Base-by-base conservation (phyloP, 805 yeast genomes). In the Candida silvatica region DNA sequence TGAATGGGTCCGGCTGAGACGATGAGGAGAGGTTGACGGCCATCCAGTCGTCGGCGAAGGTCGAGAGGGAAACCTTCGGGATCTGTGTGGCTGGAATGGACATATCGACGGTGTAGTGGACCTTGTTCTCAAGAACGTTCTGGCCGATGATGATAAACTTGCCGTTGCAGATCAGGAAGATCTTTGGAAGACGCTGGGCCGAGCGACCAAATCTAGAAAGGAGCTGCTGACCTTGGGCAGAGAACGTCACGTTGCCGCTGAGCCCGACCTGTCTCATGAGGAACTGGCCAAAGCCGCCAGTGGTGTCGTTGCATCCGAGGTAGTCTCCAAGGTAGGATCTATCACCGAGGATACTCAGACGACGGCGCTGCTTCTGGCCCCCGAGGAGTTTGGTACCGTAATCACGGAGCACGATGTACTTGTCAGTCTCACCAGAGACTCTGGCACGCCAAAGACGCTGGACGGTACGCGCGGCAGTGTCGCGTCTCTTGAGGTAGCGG, bases 281-380 rank as follows among this genome's bases (percentile, higher is more conserved):
- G 50, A 80, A 86, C 20, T 78, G 74, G 36, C 98, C 98, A 45
- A 65, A 72, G 4, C 84, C 75, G 29, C 83, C 84, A 5, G 66
- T 47, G 17, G 70, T 55, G 45, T 79, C 83, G 59, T 86, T 88
- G 51, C 95, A 82, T 12, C 78, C 84, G 41, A 92, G 61, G 48
- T 92, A 92, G 56, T 92, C 98, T n/a, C 97, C 98, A 78, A 82
- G 72, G 47, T 73, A 94, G 5, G 90, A 80, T 47, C 98, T 73
- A 35, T 79, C 81, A 0, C 97, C 97, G 28, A 87, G 58, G 52
- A 92, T 62, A 19, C 95, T 83, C 71, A 87, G 71, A 34, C 92
- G 63, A 52, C 98, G 76, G 61, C 98, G 82, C 55, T 92, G 92
- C 51, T 92, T 92, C 49, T 82, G 69, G 23, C 80, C 78, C 17